Evolutionary conservation across 2,329 filamentous ascomycete genomes (phyloP).

Genomic region (Monilinia polystroma): DNA sequence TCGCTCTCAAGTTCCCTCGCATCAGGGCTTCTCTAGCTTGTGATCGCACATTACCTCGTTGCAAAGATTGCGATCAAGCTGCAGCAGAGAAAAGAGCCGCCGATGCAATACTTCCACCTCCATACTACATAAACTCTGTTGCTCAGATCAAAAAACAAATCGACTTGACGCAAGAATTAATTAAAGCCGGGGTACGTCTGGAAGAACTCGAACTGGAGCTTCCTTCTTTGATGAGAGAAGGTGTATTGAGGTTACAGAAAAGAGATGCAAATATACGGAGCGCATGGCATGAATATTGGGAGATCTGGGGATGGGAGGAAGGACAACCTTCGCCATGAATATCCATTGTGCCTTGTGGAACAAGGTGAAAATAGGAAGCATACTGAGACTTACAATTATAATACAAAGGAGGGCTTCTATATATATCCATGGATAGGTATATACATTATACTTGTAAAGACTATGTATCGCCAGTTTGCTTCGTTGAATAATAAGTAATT

Average conservation of each 20-base stretch:
- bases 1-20: conserved; percentile 27
- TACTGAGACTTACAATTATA: background rate
- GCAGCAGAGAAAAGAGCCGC: conserved; percentile 27
- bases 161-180: conserved; percentile 24
- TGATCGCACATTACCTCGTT: conserved; percentile 31
- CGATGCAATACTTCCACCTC: conserved; percentile 26
- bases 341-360: background rate
- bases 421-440: background rate
- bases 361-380: too few relatives aligned
- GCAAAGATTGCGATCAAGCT: conserved; percentile 33
- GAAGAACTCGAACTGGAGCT: conserved; percentile 28
- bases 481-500: background rate
- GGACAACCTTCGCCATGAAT: conserved; percentile 14
- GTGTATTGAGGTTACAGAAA: conserved; percentile 19
- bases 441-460: background rate
- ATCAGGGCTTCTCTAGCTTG: conserved; percentile 26
- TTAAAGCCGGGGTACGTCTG: conserved; percentile 26
- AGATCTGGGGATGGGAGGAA: conserved; percentile 32
- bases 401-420: background rate
- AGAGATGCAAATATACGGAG: conserved; percentile 27
- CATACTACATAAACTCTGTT: conserved; percentile 24
- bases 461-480: background rate
- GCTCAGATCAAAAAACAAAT: conserved; percentile 30
- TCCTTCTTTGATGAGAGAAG: conserved; percentile 24
- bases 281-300: conserved; percentile 34